Percentiles rank a stretch among this genome's conserved stretches.
Conservation (phyloP, 257 asterid genomes). For the Handroanthus guayacan region DNA sequence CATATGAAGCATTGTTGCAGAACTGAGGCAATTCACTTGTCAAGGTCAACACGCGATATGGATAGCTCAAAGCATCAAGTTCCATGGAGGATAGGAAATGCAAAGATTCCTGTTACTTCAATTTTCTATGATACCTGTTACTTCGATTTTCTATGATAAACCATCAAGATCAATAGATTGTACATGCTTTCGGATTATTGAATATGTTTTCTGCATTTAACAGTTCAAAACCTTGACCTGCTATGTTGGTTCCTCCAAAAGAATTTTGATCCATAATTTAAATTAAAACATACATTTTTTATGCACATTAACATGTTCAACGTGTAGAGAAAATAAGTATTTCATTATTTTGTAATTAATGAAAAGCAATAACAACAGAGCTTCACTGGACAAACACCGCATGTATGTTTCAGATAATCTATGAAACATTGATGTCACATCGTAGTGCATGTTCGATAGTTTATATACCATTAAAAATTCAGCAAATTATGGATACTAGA, state of each 20-base stretch:
- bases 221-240: not conserved
- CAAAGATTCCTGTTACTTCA: not conserved
- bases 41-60: too few species aligned
- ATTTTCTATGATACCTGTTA: not conserved
- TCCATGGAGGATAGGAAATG: not conserved
- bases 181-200: not conserved
- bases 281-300: not conserved
- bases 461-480: not conserved
- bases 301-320: not conserved
- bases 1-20: conserved; percentile 9
- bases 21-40: not conserved
- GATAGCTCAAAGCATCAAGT: conserved; percentile 1
- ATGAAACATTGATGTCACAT: not conserved
- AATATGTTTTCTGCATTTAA: not conserved
- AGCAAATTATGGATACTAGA: conserved; percentile 1
- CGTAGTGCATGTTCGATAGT: not conserved
- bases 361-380: too few species aligned
- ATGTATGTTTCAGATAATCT: too few species aligned
- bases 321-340: too few species aligned
- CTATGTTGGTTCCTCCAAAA: not conserved
- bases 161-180: not conserved
- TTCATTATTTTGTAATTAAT: too few species aligned
- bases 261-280: not conserved
- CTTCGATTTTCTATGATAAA: not conserved
- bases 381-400: too few species aligned